These are phyloP conservation scores for Teunomyces panamensis DNA, from an alignment of 805 yeast genomes.

Conservation along the genomic window DNA sequence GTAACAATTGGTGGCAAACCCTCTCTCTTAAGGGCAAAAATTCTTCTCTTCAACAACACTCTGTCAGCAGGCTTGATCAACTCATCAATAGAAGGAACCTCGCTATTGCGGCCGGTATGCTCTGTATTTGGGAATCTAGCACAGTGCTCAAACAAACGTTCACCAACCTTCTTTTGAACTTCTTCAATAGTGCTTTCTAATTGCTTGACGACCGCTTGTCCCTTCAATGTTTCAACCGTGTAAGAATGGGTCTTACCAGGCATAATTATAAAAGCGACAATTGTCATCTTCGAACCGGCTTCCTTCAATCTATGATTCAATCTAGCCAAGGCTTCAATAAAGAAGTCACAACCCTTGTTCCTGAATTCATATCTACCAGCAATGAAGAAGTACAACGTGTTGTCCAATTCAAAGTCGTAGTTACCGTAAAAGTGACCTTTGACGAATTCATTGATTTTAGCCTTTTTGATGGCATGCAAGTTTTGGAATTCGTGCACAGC, in stretches of 20 bases:
- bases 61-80: conserved; percentile 83
- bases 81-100: conserved; percentile 77
- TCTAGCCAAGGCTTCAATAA: conserved; percentile 88
- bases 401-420: conserved; percentile 89
- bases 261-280: conserved; percentile 96
- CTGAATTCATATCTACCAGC: conserved; percentile 97
- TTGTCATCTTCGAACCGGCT: conserved; percentile 81
- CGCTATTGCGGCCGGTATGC: conserved; percentile 23
- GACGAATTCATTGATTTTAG: conserved; percentile 87
- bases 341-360: conserved; percentile 95
- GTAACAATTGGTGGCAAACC: conserved; percentile 94
- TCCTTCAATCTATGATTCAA: conserved; percentile 84
- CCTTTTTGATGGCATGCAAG: conserved; percentile 88
- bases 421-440: conserved; percentile 98
- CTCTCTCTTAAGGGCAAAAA: conserved; percentile 86
- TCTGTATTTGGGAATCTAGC: conserved; percentile 54
- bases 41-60: conserved; percentile 86
- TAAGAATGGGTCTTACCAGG: conserved; percentile 93
- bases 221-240: conserved; percentile 92
- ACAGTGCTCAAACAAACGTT: conserved; percentile 86
- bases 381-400: conserved; percentile 91
- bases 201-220: conserved; percentile 93
- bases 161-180: conserved; percentile 82
- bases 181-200: conserved; percentile 85
- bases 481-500: conserved; percentile 98